Evolutionary conservation across 306 rosid genomes (phyloP), one percentile per base, ranked within the genome.

Genomic region (Inga leiocalycina): DNA sequence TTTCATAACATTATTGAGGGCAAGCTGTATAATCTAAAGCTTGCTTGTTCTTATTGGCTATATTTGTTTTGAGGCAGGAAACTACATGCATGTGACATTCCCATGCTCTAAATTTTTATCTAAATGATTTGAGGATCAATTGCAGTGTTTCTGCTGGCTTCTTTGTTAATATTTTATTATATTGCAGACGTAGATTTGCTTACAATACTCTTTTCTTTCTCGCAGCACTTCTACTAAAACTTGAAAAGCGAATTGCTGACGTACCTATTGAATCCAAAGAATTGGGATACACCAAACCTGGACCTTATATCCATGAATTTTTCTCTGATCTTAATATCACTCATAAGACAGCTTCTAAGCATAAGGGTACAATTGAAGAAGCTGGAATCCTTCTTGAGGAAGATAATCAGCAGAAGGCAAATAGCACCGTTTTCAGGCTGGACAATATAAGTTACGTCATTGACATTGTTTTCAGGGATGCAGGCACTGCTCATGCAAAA

Each of bases 221-320:
- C 86, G 86, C 92, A 95, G 98, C 99, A 51, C 97, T 92, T 83
- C 97, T 95, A 82, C 81, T 92, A 24, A 86, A 95, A 87, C 97
- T 95, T 85, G 99, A 93, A 88, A 93, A 92, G 84, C 87, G 92
- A 73, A 95, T 93, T 86, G 89, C 98, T 79, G 98, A 95, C 81
- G 92, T 95, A 78, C 97, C 92, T 86, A 88, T 93, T 37, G 88
- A 84, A 75, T 92, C 98, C 46, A 95, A 92, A 93, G 98, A 95
- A 84, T 52, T 89, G 80, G 99, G 97, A 66, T 93, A 79, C 88
- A 92, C 99, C 77, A 93, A 90, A 83, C 98, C 97, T 20, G 99
- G 99, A 81, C 89, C 93, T 48, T 92, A 90, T 86, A 92, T 95
- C 46, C 90, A 90, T 85, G 97, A 93, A 86, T 81, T 95, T 51